Evolutionary conservation across 345 rosid genomes (phyloP), one percentile per base, ranked within the genome.

Genomic region (Camelina sativa): DNA sequence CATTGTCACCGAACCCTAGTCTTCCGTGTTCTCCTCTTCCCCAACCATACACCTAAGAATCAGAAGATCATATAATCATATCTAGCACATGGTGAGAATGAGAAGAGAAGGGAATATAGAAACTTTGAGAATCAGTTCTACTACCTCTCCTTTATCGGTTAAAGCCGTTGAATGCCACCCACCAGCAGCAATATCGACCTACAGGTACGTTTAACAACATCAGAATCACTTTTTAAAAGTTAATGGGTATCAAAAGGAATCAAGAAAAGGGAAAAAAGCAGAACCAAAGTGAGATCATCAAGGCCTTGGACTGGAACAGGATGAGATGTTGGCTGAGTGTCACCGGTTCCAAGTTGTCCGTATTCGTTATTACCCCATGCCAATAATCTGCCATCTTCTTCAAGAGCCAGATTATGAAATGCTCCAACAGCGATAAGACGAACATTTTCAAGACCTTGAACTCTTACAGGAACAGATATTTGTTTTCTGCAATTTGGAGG

Each of bases 21-120:
- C 99, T 86, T 65, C 99, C 99, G 7, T 95, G 99, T 71, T 92
- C 99, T 62, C 97, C 99, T 86, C 99, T 89, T 78, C 99, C 99
- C 99, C 99, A 95, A 32, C 91, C 97, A 85, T 85, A 92, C 48
- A 95, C 97, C 97, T 95, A 78, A 40, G 56, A 30, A 22, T 52
- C 6, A 53, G 3, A 69, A 52, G 32, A 61, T 6, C 69, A 75
- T 59, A 41, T 22, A 22, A 22, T 22, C 23, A 22, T 22, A 23
- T 37, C 38, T 22, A 57, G 12, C 54, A 28, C 43, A 72, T 5
- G 5, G 40, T 54, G 46, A 46, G 61, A 35, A 37, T 34, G 61
- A 32, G 52, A 35, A 34, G 41, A 38, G 41, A 38, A 38, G 41
- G 41, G 41, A 38, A 38, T 38, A 9, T 9, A 38, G 41, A 38